Evolutionary conservation across 306 rosid species (phyloP), one percentile per base, ranked within the genome.

Genomic region (Styphnolobium japonicum): DNA sequence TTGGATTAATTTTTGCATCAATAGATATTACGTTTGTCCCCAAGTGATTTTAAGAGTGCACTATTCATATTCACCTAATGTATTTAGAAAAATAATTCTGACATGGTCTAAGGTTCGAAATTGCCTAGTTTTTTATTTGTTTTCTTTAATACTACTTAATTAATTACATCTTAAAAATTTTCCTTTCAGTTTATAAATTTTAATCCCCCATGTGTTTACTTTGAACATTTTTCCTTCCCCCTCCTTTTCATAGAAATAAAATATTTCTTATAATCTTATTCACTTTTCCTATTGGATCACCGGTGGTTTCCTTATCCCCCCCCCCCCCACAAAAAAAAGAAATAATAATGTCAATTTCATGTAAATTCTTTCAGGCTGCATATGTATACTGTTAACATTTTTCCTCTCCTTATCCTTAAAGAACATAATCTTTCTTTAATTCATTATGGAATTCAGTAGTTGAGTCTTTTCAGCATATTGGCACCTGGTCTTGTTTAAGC

Each of bases 401-500:
- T 37, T 49, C 61, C 55, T 67, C 75, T 79, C 78, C 82, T 79
- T 79, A 75, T 86, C 86, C 58, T 33, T 49, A 79, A 36, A 75
- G 86, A 79, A 79, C 73, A 75, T 82, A 82, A 86, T 71, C 82
- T 73, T 37, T 69, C 81, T 82, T 62, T 53, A 48, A 61, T 74
- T 58, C 60, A 58, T 42, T 21, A 60, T 58, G 45, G n/a, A 58
- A 76, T 81, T 34, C 43, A 65, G 53, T 64, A 46, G 89, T 86
- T 65, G 86, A 31, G 86, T 86, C 89, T 55, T 82, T 79, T 82
- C 89, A 82, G 78, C 82, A 82, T 75, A 46, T 82, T 73, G 61
- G 49, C 73, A 76, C 36, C 15, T 27, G 52, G 40, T 51, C n/a
- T 67, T 27, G 19, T 62, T 66, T 57, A 71, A 79, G 23, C 65